Conservation (phyloP, 139 green algal species). For the Chlorella sp. region DNA sequence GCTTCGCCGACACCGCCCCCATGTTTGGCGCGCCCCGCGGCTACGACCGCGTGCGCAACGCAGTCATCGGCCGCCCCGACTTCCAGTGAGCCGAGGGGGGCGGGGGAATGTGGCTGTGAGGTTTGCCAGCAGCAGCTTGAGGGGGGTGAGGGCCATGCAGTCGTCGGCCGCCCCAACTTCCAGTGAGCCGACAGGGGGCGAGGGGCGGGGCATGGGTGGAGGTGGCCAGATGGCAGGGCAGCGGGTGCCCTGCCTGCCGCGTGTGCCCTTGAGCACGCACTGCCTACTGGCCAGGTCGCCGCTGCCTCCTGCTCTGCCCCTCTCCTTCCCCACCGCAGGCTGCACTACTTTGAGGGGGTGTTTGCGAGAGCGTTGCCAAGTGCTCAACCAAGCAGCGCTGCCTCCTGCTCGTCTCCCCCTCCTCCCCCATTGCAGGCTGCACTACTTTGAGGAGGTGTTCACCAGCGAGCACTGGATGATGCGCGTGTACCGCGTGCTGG, state of each 20-base stretch:
- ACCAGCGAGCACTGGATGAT: slow-evolving; percentile 94
- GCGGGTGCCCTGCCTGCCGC: too few relatives aligned
- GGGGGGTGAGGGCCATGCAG: slow-evolving; percentile 73
- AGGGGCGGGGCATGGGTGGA: background rate
- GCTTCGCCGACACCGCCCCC: slow-evolving; percentile 72
- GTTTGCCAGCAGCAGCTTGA: background rate
- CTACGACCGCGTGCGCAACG: slow-evolving; percentile 85
- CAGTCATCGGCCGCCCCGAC: slow-evolving; percentile 78
- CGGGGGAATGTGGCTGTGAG: background rate
- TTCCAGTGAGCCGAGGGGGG: slow-evolving; percentile 52
- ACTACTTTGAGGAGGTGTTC: slow-evolving; percentile 96
- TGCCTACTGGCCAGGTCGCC: too few relatives aligned
- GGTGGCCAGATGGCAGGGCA: too few relatives aligned
- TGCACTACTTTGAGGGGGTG: too few relatives aligned
- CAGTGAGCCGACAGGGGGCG: slow-evolving; percentile 29
- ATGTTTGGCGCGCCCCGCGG: slow-evolving; percentile 58
- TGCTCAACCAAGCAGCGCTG: too few relatives aligned
- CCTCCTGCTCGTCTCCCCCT: background rate
- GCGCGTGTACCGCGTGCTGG: slow-evolving; percentile 75
- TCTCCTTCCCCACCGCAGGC: background rate
- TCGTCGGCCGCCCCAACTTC: slow-evolving; percentile 82
- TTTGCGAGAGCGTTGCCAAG: too few relatives aligned
- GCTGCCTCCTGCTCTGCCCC: background rate
- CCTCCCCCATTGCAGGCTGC: slow-evolving; percentile 38
- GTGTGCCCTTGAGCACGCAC: too few relatives aligned